phyloP scores from a whole-genome alignment of 1,139 yeast genomes.

The Sugiyamaella sp. region DNA sequence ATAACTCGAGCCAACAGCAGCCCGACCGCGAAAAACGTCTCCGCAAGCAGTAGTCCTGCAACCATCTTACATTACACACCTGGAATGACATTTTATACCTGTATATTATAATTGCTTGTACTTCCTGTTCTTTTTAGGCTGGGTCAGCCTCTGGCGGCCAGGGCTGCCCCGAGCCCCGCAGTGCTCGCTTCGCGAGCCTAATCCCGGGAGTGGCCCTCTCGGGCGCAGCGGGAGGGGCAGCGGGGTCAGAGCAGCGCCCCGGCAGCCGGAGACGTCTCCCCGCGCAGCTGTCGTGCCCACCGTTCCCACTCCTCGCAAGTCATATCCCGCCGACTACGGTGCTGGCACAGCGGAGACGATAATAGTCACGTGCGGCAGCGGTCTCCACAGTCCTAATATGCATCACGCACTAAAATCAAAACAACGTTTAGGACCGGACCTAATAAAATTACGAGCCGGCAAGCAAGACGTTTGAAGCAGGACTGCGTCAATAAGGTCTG shows the following conservation, averaged over 20 bases:
- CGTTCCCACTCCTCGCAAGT: no score
- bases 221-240: background rate
- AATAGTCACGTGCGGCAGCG: background rate
- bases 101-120: background rate
- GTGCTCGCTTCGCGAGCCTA: background rate
- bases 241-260: background rate
- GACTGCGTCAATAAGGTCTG: background rate
- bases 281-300: no score
- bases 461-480: background rate
- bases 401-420: background rate
- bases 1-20: constrained; percentile 3
- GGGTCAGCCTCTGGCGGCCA: background rate
- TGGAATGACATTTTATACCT: background rate
- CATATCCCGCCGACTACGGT: no score
- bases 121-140: background rate
- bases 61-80: background rate
- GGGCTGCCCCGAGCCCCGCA: background rate
- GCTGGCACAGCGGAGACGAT: no score
- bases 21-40: constrained; percentile 19
- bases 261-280: no score
- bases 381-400: no score
- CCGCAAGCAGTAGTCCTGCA: background rate
- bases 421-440: background rate
- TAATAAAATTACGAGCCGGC: background rate
- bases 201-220: background rate